These are phyloP conservation scores for Aspergillus fijiensis DNA, from an alignment of 2,329 filamentous ascomycete genomes.

Conservation along the genomic window DNA sequence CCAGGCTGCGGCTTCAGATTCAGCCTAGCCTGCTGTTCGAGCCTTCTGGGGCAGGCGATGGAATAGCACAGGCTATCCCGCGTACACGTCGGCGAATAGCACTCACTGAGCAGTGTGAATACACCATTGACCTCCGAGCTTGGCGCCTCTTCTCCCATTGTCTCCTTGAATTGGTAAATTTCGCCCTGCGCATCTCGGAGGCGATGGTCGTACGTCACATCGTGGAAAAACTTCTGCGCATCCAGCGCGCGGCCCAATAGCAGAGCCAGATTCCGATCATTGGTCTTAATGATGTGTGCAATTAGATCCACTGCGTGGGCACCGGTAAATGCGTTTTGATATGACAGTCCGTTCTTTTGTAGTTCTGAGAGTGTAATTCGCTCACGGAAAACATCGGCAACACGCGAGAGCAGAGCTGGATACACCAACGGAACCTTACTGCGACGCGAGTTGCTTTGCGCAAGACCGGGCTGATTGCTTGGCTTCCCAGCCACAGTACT, in stretches of 20 bases:
- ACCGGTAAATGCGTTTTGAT: constrained; percentile 95
- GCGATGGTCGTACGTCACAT: constrained; percentile 96
- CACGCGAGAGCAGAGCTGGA: constrained; percentile 87
- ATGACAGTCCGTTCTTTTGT: constrained; percentile 94
- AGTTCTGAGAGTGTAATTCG: constrained; percentile 82
- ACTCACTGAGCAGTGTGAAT: constrained; percentile 93
- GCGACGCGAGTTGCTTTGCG: constrained; percentile 63
- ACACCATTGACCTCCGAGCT: constrained; percentile 84
- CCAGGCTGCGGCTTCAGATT: constrained; percentile 93
- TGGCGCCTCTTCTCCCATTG: constrained; percentile 71
- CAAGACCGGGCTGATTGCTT: constrained; percentile 51
- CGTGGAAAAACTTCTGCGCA: constrained; percentile 98
- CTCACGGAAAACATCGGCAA: constrained; percentile 88
- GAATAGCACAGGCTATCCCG: constrained; percentile 95
- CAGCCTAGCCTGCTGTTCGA: constrained; percentile 91
- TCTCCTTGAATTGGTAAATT: constrained; percentile 96
- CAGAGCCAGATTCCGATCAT: constrained; percentile 88
- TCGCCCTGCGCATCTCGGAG: constrained; percentile 91
- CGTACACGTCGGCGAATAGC: constrained; percentile 96
- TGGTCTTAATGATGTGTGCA: constrained; percentile 95
- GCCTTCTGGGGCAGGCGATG: constrained; percentile 86
- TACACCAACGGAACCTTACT: constrained; percentile 79
- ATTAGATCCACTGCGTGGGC: constrained; percentile 94
- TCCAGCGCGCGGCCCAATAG: constrained; percentile 88
- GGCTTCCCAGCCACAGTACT: constrained; percentile 52